Conservation (phyloP, 108 stramenopile genomes). For the Pseudonitzschia multiseries region DNA sequence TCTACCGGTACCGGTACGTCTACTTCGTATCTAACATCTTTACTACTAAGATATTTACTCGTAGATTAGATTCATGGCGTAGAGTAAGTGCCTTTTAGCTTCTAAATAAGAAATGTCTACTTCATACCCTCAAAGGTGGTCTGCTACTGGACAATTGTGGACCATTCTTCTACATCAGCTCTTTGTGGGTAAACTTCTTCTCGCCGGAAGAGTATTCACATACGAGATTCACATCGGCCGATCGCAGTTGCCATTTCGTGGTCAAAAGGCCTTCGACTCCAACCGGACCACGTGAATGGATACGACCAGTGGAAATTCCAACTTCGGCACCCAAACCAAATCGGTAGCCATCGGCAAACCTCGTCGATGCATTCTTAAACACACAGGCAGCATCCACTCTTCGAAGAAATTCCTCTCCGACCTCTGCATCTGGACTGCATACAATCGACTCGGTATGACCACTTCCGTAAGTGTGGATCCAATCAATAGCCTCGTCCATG, state of each 20-base stretch:
- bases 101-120: background rate
- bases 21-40: no score
- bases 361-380: slow-evolving; percentile 96
- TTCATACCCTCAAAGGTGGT: background rate
- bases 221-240: slow-evolving; percentile 49
- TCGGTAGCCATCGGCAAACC: slow-evolving; percentile 98
- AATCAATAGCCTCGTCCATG: slow-evolving; percentile 90
- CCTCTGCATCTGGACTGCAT: slow-evolving; percentile 75
- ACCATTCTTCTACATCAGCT: slow-evolving; percentile 40
- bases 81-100: background rate
- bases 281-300: slow-evolving; percentile 96
- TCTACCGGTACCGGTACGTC: no score
- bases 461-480: slow-evolving; percentile 92
- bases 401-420: slow-evolving; percentile 87
- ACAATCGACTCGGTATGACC: slow-evolving; percentile 97
- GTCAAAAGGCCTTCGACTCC: slow-evolving; percentile 97
- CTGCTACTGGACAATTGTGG: background rate
- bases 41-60: no score
- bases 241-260: slow-evolving; percentile 94
- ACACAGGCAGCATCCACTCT: slow-evolving; percentile 95
- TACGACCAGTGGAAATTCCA: slow-evolving; percentile 95
- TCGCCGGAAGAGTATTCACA: slow-evolving; percentile 55
- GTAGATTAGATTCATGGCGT: no score
- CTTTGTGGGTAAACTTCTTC: slow-evolving; percentile 75
- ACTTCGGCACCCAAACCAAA: slow-evolving; percentile 98